These are phyloP conservation scores for Panellus pusillus DNA, from an alignment of 768 basidiomycete genomes.

Conservation along the genomic window DNA sequence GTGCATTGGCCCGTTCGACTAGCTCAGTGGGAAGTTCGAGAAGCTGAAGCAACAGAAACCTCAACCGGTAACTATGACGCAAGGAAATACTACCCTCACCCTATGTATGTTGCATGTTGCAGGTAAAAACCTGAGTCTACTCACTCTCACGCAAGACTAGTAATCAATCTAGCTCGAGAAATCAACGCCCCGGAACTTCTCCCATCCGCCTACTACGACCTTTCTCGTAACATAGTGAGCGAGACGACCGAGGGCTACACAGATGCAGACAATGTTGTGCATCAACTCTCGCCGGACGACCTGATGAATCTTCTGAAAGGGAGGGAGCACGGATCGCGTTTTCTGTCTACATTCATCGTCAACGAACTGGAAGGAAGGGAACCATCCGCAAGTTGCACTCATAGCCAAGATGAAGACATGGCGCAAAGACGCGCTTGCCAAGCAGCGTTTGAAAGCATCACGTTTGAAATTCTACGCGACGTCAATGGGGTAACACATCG, in stretches of 20 bases:
- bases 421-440: conserved; percentile 57
- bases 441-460: conserved; percentile 70
- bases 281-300: conserved; percentile 51
- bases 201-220: conserved; percentile 78
- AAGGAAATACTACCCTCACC: conserved; percentile 59
- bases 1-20: conserved; percentile 63
- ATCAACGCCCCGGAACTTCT: conserved; percentile 57
- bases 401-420: conserved; percentile 47
- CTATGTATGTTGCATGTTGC: conserved; percentile 50
- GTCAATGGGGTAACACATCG: conserved; percentile 69
- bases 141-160: conserved; percentile 39
- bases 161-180: conserved; percentile 67
- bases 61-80: conserved; percentile 54
- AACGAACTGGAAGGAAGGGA: conserved; percentile 69
- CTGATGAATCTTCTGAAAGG: conserved; percentile 63
- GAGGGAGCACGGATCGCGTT: conserved; percentile 71
- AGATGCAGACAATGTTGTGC: conserved; percentile 34
- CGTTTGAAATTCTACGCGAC: conserved; percentile 73
- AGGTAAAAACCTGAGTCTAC: not conserved
- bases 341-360: conserved; percentile 75
- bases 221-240: conserved; percentile 67
- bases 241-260: conserved; percentile 56
- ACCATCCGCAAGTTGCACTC: conserved; percentile 48
- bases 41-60: conserved; percentile 50
- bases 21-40: conserved; percentile 64